phyloP scores from a whole-genome alignment of 176 grass and related monocot species.

The Hordeum marinum region DNA sequence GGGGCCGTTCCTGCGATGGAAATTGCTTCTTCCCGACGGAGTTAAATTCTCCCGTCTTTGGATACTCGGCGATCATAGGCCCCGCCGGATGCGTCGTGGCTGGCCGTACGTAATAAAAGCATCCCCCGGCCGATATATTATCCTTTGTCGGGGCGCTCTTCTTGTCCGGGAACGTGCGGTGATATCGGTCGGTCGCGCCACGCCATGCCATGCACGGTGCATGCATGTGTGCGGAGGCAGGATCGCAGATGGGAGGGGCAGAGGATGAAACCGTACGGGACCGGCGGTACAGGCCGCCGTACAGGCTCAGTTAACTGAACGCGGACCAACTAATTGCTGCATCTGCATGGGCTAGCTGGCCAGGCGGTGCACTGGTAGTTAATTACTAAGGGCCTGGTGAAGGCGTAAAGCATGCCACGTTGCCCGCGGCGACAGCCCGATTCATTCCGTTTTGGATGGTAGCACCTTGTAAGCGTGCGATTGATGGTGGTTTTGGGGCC shows the following conservation, averaged over 20 bases:
- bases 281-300: not conserved
- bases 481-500: not conserved
- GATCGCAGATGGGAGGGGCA: not conserved
- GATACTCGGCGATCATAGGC: not conserved
- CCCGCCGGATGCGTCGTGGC: not conserved
- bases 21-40: not conserved
- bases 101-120: not conserved
- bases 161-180: not conserved
- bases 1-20: too few relatives aligned
- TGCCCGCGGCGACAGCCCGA: too few relatives aligned
- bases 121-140: not conserved
- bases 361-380: not conserved
- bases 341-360: not conserved
- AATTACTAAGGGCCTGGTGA: not conserved
- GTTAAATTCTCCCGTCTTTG: not conserved
- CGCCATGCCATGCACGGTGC: not conserved
- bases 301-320: not conserved
- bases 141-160: not conserved
- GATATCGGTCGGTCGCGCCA: too few relatives aligned
- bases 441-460: constrained; percentile 4
- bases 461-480: not conserved
- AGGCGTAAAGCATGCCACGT: not conserved
- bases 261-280: not conserved
- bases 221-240: not conserved
- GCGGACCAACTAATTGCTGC: not conserved